phyloP scores from a whole-genome alignment of 106 monocot genomes.

The Dioscorea zingiberensis region DNA sequence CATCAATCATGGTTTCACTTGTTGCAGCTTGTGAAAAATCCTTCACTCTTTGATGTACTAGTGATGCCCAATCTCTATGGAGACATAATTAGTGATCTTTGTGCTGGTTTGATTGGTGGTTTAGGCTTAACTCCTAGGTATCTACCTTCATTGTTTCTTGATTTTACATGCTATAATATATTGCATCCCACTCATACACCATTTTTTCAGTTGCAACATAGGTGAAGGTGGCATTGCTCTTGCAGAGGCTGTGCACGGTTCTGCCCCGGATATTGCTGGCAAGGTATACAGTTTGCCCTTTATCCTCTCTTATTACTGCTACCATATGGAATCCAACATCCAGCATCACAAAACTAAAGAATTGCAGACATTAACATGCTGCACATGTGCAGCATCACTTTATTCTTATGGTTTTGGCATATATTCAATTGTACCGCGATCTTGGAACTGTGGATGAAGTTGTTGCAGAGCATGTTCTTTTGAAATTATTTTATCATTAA shows the following conservation, averaged over 20 bases:
- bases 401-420: not conserved
- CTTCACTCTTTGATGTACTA: slow-evolving; percentile 80
- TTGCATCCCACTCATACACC: not conserved
- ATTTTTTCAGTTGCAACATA: slow-evolving; percentile 69
- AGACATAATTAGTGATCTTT: slow-evolving; percentile 97
- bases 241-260: slow-evolving; percentile 96
- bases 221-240: slow-evolving; percentile 91
- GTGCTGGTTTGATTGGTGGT: slow-evolving; percentile 96
- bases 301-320: not conserved
- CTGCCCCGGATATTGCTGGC: slow-evolving; percentile 95
- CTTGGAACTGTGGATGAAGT: too few species aligned
- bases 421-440: not conserved
- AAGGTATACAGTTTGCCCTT: slow-evolving; percentile 35
- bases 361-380: not conserved
- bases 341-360: too few species aligned
- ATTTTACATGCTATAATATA: not conserved
- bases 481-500: not conserved
- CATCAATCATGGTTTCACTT: not conserved
- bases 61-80: slow-evolving; percentile 99
- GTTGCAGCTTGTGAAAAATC: slow-evolving; percentile 86
- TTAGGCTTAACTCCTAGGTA: slow-evolving; percentile 95
- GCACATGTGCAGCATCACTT: not conserved
- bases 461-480: not conserved
- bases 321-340: too few species aligned
- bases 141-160: not conserved